Percentiles rank a stretch among this genome's conserved stretches.
These are phyloP conservation scores for Colletotrichum neosansevieriae DNA, from an alignment of 2,329 filamentous ascomycete species.

Conservation along the genomic window DNA sequence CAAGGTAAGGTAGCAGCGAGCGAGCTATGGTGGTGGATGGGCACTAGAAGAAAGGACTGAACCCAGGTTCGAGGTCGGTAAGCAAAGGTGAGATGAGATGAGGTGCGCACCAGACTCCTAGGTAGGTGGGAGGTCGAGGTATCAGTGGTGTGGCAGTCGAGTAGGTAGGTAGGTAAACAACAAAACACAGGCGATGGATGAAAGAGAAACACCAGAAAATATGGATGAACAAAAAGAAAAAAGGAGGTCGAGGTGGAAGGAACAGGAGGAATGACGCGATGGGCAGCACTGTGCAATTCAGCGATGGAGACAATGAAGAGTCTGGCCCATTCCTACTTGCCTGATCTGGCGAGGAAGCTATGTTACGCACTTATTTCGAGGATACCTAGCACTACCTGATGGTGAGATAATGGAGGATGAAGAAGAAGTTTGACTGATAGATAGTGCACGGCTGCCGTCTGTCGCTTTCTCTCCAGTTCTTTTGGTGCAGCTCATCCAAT, in stretches of 20 bases:
- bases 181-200: background rate
- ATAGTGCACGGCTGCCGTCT: background rate
- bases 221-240: background rate
- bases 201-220: background rate
- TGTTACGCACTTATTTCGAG: background rate
- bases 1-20: background rate
- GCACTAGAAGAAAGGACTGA: constrained; percentile 8
- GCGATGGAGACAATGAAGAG: constrained; percentile 5
- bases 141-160: constrained; percentile 5
- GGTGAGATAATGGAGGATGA: background rate
- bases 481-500: constrained; percentile 12
- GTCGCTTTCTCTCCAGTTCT: background rate
- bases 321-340: constrained; percentile 18
- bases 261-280: constrained; percentile 13
- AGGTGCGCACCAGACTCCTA: background rate
- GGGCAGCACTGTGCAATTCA: background rate
- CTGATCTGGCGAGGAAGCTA: constrained; percentile 1
- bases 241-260: background rate
- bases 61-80: background rate
- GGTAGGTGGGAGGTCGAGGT: background rate
- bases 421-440: background rate
- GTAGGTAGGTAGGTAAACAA: background rate
- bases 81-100: constrained; percentile 22
- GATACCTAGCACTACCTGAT: too few species aligned
- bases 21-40: background rate